A percentile compares a stretch with the other conserved stretches of the same genome.
Evolutionary conservation across 805 yeast genomes (phyloP).

Genomic region (Nakazawaea laoshanensis): DNA sequence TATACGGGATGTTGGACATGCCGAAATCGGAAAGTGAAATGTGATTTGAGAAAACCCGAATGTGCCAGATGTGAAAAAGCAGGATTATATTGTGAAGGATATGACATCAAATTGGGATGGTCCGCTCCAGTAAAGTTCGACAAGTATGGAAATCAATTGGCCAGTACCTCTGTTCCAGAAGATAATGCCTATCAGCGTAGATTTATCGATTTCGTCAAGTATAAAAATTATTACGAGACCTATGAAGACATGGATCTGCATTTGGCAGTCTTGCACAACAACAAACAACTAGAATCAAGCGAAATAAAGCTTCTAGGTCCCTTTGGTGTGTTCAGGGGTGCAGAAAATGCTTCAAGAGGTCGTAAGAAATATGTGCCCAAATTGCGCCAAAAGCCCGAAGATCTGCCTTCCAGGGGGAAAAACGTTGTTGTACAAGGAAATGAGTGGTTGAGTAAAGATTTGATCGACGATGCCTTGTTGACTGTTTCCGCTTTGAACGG

Average conservation of each 20-base stretch:
- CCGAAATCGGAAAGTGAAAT: conserved; percentile 68
- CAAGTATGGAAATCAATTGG: conserved; percentile 30
- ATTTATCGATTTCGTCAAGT: conserved; percentile 64
- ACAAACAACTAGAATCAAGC: conserved; percentile 27
- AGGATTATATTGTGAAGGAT: conserved; percentile 70
- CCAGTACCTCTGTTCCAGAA: conserved; percentile 14
- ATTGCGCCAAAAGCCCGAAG: too few species aligned
- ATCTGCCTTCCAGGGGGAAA: too few species aligned
- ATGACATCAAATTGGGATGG: conserved; percentile 78
- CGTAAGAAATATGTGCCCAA: too few species aligned
- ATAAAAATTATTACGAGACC: conserved; percentile 51
- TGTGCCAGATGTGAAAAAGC: conserved; percentile 68
- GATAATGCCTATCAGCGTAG: conserved; percentile 47
- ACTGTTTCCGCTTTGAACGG: conserved; percentile 68
- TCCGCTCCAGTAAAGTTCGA: conserved; percentile 46
- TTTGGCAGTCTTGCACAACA: conserved; percentile 44
- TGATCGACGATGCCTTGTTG: conserved; percentile 62
- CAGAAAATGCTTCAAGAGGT: conserved; percentile 13
- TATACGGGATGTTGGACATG: conserved; percentile 90
- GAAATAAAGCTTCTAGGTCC: conserved; percentile 61
- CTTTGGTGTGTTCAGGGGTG: conserved; percentile 71
- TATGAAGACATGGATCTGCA: conserved; percentile 81
- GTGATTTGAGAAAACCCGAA: conserved; percentile 64
- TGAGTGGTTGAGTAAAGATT: conserved; percentile 65
- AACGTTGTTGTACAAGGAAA: conserved; percentile 35